Evolutionary conservation across 2,329 filamentous ascomycete species (phyloP), one percentile per base, ranked within the genome.

Genomic region (Aspergillus sp.): DNA sequence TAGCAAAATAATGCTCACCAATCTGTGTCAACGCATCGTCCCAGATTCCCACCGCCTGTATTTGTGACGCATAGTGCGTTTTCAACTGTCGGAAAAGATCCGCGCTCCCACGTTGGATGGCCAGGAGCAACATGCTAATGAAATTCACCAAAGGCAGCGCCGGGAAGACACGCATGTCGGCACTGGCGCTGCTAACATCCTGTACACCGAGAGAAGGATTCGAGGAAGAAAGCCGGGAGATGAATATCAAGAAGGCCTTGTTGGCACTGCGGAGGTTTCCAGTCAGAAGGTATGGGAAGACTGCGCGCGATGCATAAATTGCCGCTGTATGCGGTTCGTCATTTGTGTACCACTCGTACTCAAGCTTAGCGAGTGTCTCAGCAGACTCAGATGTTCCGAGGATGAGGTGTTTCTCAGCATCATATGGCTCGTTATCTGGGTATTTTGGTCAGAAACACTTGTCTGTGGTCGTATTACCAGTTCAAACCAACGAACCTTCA

Each of bases 1-100:
- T 94, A 31, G 83, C 83, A 70, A 98, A 98, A 74, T 97, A 98
- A 81, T 95, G 90, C 72, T 98, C 91, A 39, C 86, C 91, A 57
- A 98, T 84, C 66, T 88, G 83, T 56, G 90, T 85, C 48, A 98
- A 72, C 26, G 88, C 78, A 62, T 89, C 90, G 30, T 83, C 81
- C 91, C 91, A 97, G 9, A 77, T 75, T 5, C 80, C 81, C 1
- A 82, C 75, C 56, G 97, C 91, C 57, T 83, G 83, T 46, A 97
- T 78, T 59, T 95, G 81, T 5, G 74, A 66, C 32, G 82, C 80
- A 67, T 97, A 98, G 62, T 95, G 93, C 47, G 78, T 81, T 56
- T 84, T 82, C 54, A 98, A 73, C 65, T 90, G 85, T 60, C 83
- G 83, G 73, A 87, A 98, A 39, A 94, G 71, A 57, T 94, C 88